phyloP scores from a whole-genome alignment of 345 rosid genomes.

The Gossypium ekmanianum region DNA sequence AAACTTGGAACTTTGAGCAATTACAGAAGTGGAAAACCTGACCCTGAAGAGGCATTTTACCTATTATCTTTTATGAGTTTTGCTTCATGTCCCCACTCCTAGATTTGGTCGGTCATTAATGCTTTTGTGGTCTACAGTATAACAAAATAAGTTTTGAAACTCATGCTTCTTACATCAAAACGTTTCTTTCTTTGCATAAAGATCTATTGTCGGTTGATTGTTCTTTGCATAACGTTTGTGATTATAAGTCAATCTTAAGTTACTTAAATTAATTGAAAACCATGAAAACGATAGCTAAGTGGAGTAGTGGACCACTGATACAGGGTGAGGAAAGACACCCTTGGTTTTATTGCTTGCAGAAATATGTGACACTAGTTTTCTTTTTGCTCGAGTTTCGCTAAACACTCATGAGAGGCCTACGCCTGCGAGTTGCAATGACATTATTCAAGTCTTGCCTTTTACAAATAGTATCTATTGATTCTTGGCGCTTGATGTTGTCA shows the following conservation, averaged over 20 bases:
- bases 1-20: conserved; percentile 22
- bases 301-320: conserved; percentile 28
- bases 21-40: conserved; percentile 14
- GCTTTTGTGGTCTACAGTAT: conserved; percentile 23
- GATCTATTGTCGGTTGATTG: neutral
- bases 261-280: conserved; percentile 16
- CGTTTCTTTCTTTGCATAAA: conserved; percentile 5
- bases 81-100: conserved; percentile 20
- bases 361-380: neutral
- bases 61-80: conserved; percentile 13
- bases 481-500: conserved; percentile 27
- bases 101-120: conserved; percentile 13
- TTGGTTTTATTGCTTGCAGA: conserved; percentile 12
- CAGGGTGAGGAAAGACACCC: conserved; percentile 21
- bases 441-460: conserved; percentile 23
- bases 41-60: conserved; percentile 3
- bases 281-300: conserved; percentile 28
- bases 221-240: neutral
- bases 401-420: conserved; percentile 9
- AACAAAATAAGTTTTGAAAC: neutral
- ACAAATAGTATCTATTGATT: conserved; percentile 22
- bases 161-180: conserved; percentile 4
- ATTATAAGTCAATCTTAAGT: conserved; percentile 9
- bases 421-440: conserved; percentile 16
- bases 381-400: conserved; percentile 13